Percentiles rank a stretch among this genome's conserved stretches.
phyloP scores from a whole-genome alignment of 306 rosid species.

The Luffa aegyptiaca region DNA sequence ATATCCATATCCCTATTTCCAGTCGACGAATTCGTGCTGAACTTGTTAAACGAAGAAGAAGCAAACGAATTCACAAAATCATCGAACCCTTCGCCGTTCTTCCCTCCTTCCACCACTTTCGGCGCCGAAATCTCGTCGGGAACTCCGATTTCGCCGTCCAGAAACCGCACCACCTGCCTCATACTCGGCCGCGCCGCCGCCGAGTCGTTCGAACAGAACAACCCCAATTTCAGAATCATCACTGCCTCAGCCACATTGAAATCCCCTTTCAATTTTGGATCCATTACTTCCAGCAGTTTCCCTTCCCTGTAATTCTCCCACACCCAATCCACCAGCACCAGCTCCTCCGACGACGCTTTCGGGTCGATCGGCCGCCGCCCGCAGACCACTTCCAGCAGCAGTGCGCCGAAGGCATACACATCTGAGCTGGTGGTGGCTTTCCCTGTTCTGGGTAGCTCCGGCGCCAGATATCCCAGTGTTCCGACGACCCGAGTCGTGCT shows the following conservation, averaged over 20 bases:
- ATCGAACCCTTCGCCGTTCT: constrained; percentile 46
- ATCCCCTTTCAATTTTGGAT: constrained; percentile 33
- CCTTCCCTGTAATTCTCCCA: constrained; percentile 57
- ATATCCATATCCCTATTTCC: constrained; percentile 29
- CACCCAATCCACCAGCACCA: constrained; percentile 71
- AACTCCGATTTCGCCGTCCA: constrained; percentile 53
- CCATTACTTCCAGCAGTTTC: constrained; percentile 38
- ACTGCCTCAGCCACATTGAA: constrained; percentile 31
- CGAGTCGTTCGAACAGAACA: constrained; percentile 48
- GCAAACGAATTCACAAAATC: constrained; percentile 48
- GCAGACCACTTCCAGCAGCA: constrained; percentile 58
- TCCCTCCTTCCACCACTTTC: constrained; percentile 2
- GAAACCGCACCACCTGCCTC: constrained; percentile 49
- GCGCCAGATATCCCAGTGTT: constrained; percentile 74
- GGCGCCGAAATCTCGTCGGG: constrained; percentile 34
- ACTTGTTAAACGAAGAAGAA: constrained; percentile 44
- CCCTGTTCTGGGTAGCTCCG: constrained; percentile 70
- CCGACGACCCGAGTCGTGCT: constrained; percentile 80
- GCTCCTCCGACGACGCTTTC: constrained; percentile 36
- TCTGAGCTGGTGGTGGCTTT: constrained; percentile 62
- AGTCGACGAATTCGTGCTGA: constrained; percentile 28
- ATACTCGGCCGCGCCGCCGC: constrained; percentile 43
- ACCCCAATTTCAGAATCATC: constrained; percentile 53
- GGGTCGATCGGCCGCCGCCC: constrained; percentile 75
- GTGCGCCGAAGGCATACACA: constrained; percentile 66